Base-by-base conservation (phyloP, 2,329 filamentous ascomycete genomes). In the Dothideomycetidae sp. region DNA sequence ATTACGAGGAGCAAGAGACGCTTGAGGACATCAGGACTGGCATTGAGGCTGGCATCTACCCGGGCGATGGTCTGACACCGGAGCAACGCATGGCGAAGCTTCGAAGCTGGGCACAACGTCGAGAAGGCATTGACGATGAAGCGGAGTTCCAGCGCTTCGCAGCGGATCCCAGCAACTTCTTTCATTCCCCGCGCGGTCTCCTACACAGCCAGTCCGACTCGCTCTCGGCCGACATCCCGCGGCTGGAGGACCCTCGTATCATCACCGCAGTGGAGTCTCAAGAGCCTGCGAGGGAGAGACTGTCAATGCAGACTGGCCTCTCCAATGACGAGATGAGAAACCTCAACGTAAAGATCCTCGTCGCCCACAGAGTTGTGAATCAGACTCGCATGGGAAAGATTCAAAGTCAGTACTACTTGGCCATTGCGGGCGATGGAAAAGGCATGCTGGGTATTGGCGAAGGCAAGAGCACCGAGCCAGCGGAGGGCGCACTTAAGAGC, bases 351-450 rank as follows among this genome's bases (percentile, higher is more conserved):
- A 93, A 92, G 68, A 67, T 70, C 33, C 62, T 98, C 32, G 80
- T 93, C 32, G 53, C 55, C 3, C 81, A 88, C 52, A 60, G 62
- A 29, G 90, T 98, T 42, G 67, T 73, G 46, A 96, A 98, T 62
- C 88, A 96, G 69, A 96, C 90, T 14, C 81, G 88, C 65, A 75
- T 98, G 61, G 90, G 90, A 55, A 98, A 96, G 69, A 78, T 98
- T 42, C 70, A 71, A 48, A 82, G 78, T 57, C 51, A 69, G 29
- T 92, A 88, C 51, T 68, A 75, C 49, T 63, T 96, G 43, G 76
- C 76, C 29, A 76, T 94, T 48, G 86, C 85, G 4, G 90, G 90
- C 36, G 93, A 96, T 60, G 71, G 75, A 41, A 72, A 90, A 47
- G 90, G 90, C 11, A 70, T 88, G 51, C 61, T 98, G 19, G 90